Base-by-base conservation (phyloP, 2,329 filamentous ascomycete species). In the Trichoderma sp. region DNA sequence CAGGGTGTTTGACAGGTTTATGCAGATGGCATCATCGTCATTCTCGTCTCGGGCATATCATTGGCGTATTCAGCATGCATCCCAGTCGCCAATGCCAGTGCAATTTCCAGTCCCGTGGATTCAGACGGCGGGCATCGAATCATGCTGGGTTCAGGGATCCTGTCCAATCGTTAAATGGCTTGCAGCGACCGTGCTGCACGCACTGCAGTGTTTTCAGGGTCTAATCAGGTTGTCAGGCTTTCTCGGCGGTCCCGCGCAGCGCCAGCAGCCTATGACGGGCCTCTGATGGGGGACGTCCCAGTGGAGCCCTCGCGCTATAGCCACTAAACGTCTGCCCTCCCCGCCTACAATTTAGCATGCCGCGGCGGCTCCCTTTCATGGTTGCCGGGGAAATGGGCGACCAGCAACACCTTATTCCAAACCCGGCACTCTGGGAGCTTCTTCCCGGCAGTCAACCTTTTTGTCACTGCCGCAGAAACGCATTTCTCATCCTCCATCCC, bases 331-430 rank as follows among this genome's bases (percentile, higher is more conserved):
- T 43, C 62, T 56, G 62, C 29, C 21, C 62, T 35, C 37, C 52
- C 63, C 63, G 53, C 63, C 47, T 35, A 10, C 14, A 49, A 33
- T 29, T 57, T 27, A 29, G 55, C 29, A 21, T 58, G 63, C 55
- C 31, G 55, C 58, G 43, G 52, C 37, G 37, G 29, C 63, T 67
- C 63, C 63, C 63, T 67, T 53, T 52, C 55, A 40, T 55, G 55
- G 63, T 67, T 67, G 63, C 63, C 63, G 63, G 63, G 63, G 63
- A 67, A 67, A 67, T 67, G 63, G 52, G 19, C 7, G 27, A 27
- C 31, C 60, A 24, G 49, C 61, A 56, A 19, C 57, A 43, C 35
- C 40, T 47, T 37, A 65, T 57, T 13, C 47, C 53, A 57, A 29
- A 65, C 33, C 62, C 52, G 53, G 37, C 52, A 27, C 24, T 35